Percentiles rank a stretch among this genome's conserved stretches.
phyloP scores from a whole-genome alignment of 495 filamentous ascomycete species.

The Talaromyces stipitatus region DNA sequence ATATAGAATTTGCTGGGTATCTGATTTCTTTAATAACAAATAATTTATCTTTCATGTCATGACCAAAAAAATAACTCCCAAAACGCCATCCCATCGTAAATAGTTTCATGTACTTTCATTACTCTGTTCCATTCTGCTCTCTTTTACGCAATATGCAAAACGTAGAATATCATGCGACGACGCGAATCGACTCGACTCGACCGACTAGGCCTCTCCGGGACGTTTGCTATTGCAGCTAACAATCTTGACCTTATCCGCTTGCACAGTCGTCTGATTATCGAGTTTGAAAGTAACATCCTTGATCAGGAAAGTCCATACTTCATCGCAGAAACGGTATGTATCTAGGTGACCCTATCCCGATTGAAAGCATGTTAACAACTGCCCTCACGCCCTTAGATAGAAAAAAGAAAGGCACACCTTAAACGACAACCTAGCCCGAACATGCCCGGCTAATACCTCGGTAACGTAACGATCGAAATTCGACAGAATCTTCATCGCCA shows the following conservation, averaged over 20 bases:
- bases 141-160: not conserved
- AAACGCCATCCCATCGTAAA: not conserved
- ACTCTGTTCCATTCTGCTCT: not conserved
- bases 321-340: conserved; percentile 99
- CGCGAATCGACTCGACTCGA: not conserved
- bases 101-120: not conserved
- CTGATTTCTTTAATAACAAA: conserved; percentile 2
- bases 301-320: conserved; percentile 99
- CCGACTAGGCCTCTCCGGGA: conserved; percentile 55
- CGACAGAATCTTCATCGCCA: conserved; percentile 93
- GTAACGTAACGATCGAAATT: conserved; percentile 89
- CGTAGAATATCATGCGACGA: not conserved
- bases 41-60: not conserved
- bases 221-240: conserved; percentile 90
- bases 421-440: conserved; percentile 85
- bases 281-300: conserved; percentile 98
- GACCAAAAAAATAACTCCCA: not conserved
- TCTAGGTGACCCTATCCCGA: conserved; percentile 84
- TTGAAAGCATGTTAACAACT: too few relatives aligned
- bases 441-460: conserved; percentile 80
- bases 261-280: conserved; percentile 61
- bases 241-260: conserved; percentile 88
- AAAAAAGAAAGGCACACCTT: conserved; percentile 60
- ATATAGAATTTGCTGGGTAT: conserved; percentile 8
- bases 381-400: not conserved